phyloP scores from a whole-genome alignment of 805 yeast genomes.

The Candida rishiriensis region DNA sequence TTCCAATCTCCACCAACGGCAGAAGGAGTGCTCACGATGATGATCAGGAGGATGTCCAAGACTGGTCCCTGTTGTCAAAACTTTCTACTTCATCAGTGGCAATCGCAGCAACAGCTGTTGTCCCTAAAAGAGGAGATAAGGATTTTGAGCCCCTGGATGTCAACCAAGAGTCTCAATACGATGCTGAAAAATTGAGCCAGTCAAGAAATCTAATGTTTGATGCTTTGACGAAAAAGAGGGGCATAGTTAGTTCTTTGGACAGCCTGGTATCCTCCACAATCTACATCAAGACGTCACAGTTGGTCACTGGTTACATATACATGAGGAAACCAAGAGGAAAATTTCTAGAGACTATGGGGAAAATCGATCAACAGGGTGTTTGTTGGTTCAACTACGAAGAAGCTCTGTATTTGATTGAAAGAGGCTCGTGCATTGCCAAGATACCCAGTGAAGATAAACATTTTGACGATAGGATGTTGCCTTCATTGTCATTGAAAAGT shows the following conservation, averaged over 20 bases:
- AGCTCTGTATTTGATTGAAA: constrained; percentile 68
- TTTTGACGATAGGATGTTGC: constrained; percentile 21
- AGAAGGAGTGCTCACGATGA: constrained; percentile 19
- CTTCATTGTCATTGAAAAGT: constrained; percentile 56
- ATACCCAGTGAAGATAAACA: constrained; percentile 16
- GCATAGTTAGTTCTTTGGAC: constrained; percentile 25
- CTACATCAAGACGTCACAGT: constrained; percentile 9
- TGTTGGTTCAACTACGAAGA: constrained; percentile 59
- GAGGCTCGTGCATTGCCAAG: constrained; percentile 53
- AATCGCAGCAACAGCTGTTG: constrained; percentile 5
- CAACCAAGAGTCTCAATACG: constrained; percentile 22
- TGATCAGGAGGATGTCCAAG: constrained; percentile 44
- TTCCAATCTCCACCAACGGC: background rate
- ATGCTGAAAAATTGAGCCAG: constrained; percentile 34
- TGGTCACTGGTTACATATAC: constrained; percentile 11
- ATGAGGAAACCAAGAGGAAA: constrained; percentile 60
- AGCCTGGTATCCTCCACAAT: constrained; percentile 26
- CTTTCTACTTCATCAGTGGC: constrained; percentile 7
- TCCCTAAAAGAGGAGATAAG: constrained; percentile 79
- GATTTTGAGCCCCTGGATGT: constrained; percentile 62
- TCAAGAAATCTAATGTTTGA: constrained; percentile 69
- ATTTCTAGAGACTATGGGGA: constrained; percentile 70
- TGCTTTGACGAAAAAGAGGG: constrained; percentile 52
- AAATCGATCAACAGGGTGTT: constrained; percentile 41
- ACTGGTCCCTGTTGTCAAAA: constrained; percentile 44